Evolutionary conservation across 2,329 filamentous ascomycete genomes (phyloP).

Genomic region (Xylaria sp.): DNA sequence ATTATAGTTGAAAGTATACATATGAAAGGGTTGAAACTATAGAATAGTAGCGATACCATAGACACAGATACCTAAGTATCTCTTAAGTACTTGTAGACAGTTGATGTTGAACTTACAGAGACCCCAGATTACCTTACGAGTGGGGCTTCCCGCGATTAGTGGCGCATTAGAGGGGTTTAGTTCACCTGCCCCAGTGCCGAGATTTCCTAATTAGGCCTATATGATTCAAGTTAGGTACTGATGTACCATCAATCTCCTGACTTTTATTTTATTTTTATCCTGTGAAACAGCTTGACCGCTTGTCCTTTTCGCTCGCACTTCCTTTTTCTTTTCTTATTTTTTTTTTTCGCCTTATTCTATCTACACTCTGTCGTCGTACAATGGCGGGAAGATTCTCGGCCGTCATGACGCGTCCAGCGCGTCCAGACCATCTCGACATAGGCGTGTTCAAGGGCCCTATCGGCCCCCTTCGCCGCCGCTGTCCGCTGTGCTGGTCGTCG

Average conservation of each 20-base stretch:
- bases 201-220: neutral
- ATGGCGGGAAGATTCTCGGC: neutral
- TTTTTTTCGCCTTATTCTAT: too few species aligned
- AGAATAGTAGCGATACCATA: too few species aligned
- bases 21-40: too few species aligned
- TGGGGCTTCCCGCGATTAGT: slow-evolving; percentile 1
- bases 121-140: neutral
- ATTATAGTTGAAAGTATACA: too few species aligned
- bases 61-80: too few species aligned
- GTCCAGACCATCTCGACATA: neutral
- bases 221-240: too few species aligned
- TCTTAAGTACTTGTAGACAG: too few species aligned
- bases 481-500: slow-evolving; percentile 35
- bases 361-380: too few species aligned
- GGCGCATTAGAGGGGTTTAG: neutral
- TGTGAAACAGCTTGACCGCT: neutral
- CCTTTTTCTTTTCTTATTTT: too few species aligned
- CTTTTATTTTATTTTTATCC: too few species aligned
- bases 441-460: slow-evolving; percentile 24
- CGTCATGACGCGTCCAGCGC: neutral
- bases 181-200: neutral
- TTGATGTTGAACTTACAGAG: neutral
- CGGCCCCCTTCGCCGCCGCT: slow-evolving; percentile 33
- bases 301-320: neutral
- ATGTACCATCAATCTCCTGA: too few species aligned